Base-by-base conservation (phyloP, 2,329 filamentous ascomycete genomes). In the Aspergillus glaucus region DNA sequence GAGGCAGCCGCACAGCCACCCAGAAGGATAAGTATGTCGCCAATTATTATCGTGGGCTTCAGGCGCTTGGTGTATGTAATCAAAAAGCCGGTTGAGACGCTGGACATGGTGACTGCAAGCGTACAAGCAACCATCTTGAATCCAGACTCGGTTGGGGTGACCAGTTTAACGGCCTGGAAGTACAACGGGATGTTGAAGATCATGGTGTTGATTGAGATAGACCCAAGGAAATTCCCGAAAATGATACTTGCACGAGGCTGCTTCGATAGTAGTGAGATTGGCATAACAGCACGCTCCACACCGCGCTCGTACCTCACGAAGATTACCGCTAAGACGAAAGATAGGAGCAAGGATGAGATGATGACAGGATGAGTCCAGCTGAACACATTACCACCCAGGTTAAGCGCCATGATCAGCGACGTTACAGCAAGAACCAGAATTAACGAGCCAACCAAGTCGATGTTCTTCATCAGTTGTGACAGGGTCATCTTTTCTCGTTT, bases 101-200 rank as follows among this genome's bases (percentile, higher is more conserved):
- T 84, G 6, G 75, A 69, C 1, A 67, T 42, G 40, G 81, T 82
- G 24, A 79, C 68, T 2, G 77, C 78, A 22, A 82, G 56, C 0
- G 82, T 81, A 4, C 84, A 82, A 6, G 84, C 72, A 17, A 87
- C 77, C 46, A 91, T 82, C 40, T 83, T 79, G 24, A 89, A 78
- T n/a, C 87, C 87, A 0, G 86, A 88, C 21, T 76, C 73, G 0
- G 86, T 88, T 14, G 87, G 83, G 5, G 76, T 79, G 50, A 84
- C 82, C 45, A 86, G 76, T 43, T 87, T 81, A 22, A 88, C 85
- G 34, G 83, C 85, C 63, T 88, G 86, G 69, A 88, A 90, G 71
- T 85, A 91, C 6, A 91, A 73, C 0, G 87, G 87, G 5, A 81
- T 81, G 59, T 85, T 84, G 68, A 88, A 87, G 14, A 87, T 71